phyloP scores from a whole-genome alignment of 192 early-diverging fungal genomes.

The Linnemannia exigua region DNA sequence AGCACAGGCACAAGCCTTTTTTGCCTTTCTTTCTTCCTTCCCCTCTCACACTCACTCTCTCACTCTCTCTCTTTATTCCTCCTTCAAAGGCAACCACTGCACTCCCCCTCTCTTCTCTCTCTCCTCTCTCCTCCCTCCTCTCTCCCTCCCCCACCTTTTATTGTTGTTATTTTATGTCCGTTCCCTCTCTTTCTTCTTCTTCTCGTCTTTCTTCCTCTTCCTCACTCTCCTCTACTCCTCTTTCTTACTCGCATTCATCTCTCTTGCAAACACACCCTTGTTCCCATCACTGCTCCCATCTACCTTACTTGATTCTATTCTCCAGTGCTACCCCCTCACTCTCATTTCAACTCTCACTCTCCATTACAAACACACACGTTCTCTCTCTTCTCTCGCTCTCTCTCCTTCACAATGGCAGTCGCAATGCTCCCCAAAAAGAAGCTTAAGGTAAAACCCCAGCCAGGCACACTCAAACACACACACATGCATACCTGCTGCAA shows the following conservation, averaged over 20 bases:
- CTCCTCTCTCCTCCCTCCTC: neutral
- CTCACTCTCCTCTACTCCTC: neutral
- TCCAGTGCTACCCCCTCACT: too few relatives aligned
- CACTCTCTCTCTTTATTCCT: neutral
- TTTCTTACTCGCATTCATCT: neutral
- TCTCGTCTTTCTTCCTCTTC: neutral
- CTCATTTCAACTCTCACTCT: too few relatives aligned
- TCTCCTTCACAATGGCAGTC: slow-evolving; percentile 26
- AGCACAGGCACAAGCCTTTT: neutral
- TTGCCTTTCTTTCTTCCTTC: too few relatives aligned
- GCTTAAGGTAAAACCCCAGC: slow-evolving; percentile 30
- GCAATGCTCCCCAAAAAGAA: slow-evolving; percentile 38
- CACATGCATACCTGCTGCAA: neutral
- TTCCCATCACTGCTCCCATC: neutral
- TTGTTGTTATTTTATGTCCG: too few relatives aligned
- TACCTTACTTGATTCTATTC: neutral
- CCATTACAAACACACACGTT: too few relatives aligned
- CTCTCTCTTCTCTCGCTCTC: neutral
- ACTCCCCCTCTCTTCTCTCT: neutral
- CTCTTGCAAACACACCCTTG: neutral
- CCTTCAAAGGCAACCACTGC: neutral
- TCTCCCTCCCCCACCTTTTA: neutral
- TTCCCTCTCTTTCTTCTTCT: neutral
- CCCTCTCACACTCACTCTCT: neutral
- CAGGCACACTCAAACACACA: too few relatives aligned